Conservation (phyloP, 805 yeast species). For the Isabelozyma rhagii region DNA sequence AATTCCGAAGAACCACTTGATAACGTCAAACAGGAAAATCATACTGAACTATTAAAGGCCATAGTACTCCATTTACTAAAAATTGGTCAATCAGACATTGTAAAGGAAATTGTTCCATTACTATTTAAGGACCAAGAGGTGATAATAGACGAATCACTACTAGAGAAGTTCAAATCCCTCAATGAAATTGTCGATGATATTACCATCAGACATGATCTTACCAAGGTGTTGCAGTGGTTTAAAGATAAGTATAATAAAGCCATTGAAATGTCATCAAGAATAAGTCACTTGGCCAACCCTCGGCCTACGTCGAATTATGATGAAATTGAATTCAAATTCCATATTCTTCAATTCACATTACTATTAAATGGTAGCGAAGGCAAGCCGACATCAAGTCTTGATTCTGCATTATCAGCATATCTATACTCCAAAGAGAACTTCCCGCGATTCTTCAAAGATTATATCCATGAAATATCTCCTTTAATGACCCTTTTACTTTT, state of each 20-base stretch:
- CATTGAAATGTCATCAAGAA: not conserved
- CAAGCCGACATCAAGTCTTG: slow-evolving; percentile 9
- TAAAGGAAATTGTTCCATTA: slow-evolving; percentile 17
- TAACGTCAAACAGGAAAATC: slow-evolving; percentile 18
- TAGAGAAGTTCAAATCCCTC: slow-evolving; percentile 24
- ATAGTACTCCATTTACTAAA: slow-evolving; percentile 37
- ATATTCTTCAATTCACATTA: slow-evolving; percentile 34
- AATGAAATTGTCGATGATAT: slow-evolving; percentile 34
- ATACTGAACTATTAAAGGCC: slow-evolving; percentile 31
- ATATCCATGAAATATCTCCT: slow-evolving; percentile 32
- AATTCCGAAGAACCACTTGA: slow-evolving; percentile 3
- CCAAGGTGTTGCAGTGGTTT: slow-evolving; percentile 33
- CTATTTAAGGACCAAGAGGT: slow-evolving; percentile 15
- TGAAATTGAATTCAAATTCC: slow-evolving; percentile 38
- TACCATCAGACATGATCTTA: slow-evolving; percentile 26
- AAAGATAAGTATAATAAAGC: slow-evolving; percentile 13
- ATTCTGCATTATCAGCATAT: slow-evolving; percentile 30
- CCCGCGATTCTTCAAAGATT: slow-evolving; percentile 27
- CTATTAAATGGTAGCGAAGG: slow-evolving; percentile 11
- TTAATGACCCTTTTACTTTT: slow-evolving; percentile 28
- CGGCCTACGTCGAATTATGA: slow-evolving; percentile 2
- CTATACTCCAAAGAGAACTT: slow-evolving; percentile 37
- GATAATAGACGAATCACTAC: slow-evolving; percentile 18
- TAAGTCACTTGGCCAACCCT: not conserved
- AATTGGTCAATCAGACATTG: slow-evolving; percentile 37